Conservation (phyloP, 352 stramenopile genomes). For the Phytophthora pluvialis region DNA sequence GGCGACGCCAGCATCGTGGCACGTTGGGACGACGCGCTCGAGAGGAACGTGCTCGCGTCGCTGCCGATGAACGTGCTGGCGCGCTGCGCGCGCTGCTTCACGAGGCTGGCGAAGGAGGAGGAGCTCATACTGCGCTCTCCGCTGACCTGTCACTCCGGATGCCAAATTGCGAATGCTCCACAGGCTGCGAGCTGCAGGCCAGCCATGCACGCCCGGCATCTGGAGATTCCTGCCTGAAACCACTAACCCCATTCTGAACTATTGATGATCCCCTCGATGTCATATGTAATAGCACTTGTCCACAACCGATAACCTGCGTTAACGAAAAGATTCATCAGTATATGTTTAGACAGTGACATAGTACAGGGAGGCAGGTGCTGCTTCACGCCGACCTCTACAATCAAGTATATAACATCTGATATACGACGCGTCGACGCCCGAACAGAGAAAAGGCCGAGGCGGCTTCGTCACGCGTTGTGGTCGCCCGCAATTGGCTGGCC, state of each 20-base stretch:
- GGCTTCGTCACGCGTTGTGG: conserved; percentile 17
- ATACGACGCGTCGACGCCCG: conserved; percentile 7
- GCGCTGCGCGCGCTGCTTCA: conserved; percentile 36
- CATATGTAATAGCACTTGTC: conserved; percentile 12
- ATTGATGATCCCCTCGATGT: conserved; percentile 7
- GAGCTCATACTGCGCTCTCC: conserved; percentile 10
- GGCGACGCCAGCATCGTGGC: conserved; percentile 52
- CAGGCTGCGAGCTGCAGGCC: neutral
- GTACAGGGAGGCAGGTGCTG: neutral
- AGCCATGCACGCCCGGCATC: conserved; percentile 19
- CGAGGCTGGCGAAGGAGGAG: conserved; percentile 16
- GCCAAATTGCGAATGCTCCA: conserved; percentile 24
- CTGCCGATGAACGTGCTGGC: conserved; percentile 39
- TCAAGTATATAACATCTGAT: conserved; percentile 32
- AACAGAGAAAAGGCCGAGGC: conserved; percentile 12
- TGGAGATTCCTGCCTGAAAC: conserved; percentile 19
- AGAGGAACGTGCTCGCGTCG: conserved; percentile 44
- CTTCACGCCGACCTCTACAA: conserved; percentile 1
- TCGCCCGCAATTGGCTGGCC: conserved; percentile 12
- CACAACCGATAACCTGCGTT: neutral
- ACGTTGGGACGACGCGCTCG: conserved; percentile 43
- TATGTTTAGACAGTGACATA: neutral
- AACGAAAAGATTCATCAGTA: conserved; percentile 1
- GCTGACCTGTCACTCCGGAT: neutral
- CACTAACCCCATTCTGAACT: conserved; percentile 23